Evolutionary conservation across 1,284 basidiomycete species (phyloP).

Genomic region (Schizophyllum amplum): DNA sequence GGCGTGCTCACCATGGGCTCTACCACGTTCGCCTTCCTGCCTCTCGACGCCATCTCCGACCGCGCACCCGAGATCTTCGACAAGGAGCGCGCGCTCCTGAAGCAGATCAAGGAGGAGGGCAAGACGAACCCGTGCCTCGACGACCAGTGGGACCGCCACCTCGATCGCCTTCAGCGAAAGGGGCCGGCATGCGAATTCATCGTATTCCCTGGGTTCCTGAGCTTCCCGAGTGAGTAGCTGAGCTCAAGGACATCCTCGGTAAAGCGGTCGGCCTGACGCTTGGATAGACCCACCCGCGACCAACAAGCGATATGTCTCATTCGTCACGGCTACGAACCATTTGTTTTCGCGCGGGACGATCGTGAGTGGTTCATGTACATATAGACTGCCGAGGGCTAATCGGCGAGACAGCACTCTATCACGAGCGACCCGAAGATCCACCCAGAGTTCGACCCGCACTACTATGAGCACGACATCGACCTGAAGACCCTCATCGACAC

Average conservation of each 20-base stretch:
- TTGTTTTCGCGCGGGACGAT: conserved; percentile 33
- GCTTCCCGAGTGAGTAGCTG: conserved; percentile 18
- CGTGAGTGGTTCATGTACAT: conserved; percentile 12
- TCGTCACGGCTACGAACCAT: conserved; percentile 24
- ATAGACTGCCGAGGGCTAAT: neutral
- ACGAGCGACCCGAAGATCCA: conserved; percentile 30
- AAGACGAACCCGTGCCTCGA: conserved; percentile 17
- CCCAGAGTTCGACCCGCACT: conserved; percentile 39
- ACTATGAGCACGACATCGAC: conserved; percentile 40
- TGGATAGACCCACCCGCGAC: conserved; percentile 18
- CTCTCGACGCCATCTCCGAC: conserved; percentile 4
- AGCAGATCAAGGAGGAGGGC: conserved; percentile 6
- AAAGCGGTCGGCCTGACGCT: neutral
- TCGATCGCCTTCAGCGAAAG: conserved; percentile 21
- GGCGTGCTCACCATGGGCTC: neutral
- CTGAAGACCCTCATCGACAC: conserved; percentile 37
- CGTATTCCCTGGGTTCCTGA: conserved; percentile 17
- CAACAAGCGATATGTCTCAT: conserved; percentile 25
- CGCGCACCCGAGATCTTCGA: conserved; percentile 9
- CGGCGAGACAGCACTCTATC: conserved; percentile 24
- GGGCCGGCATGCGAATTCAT: conserved; percentile 24
- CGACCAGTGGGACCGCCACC: conserved; percentile 28
- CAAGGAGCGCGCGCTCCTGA: conserved; percentile 6
- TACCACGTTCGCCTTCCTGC: neutral
- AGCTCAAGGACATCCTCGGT: no score